Evolutionary conservation across 2,329 filamentous ascomycete species (phyloP), one percentile per base, ranked within the genome.

Genomic region (Epichloe elymi): DNA sequence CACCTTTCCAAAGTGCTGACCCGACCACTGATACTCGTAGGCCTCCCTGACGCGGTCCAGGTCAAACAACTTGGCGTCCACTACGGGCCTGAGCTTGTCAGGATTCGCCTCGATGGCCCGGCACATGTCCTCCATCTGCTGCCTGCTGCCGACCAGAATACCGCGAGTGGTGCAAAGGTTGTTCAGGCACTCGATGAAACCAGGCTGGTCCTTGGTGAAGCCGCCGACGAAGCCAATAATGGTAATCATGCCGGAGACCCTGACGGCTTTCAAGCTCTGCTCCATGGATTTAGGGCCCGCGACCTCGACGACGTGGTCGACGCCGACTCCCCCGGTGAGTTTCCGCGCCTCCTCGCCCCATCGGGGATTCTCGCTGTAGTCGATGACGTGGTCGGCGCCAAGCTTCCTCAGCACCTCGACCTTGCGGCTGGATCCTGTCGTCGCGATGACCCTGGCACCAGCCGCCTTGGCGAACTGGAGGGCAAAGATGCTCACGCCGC

Each of bases 401-500:
- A 76, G 67, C 59, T 69, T 65, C 64, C 66, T 67, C 38, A 75
- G 63, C 11, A 61, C 56, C 56, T 66, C 63, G 35, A 61, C 68
- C 63, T 75, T 76, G n/a, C 66, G 69, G 33, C 60, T 59, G 8
- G 70, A 70, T 19, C 67, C 68, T 0, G 74, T 76, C 2, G 74
- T 75, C 35, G 72, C 71, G 50, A 76, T 72, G 53, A 75, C 72
- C 8, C 55, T 68, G 5, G 72, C 73, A 43, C 74, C 72, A 4
- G 70, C 71, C 1, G 70, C 71, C 59, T 73, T 74, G 50, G 73
- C 74, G 55, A 76, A 74, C 65, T 75, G 82, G n/a, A 85, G 63
- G 3, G 75, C 82, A 53, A 84, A 84, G 53, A 85, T 72, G 55
- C 74, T 78, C 7, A 86, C 83, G 52, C 83, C 83, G 19, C 83